A percentile compares a stretch with the other conserved stretches of the same genome.
These are phyloP conservation scores for Eimeria sp. DNA, from an alignment of 169 alveolate genomes.

Conservation along the genomic window DNA sequence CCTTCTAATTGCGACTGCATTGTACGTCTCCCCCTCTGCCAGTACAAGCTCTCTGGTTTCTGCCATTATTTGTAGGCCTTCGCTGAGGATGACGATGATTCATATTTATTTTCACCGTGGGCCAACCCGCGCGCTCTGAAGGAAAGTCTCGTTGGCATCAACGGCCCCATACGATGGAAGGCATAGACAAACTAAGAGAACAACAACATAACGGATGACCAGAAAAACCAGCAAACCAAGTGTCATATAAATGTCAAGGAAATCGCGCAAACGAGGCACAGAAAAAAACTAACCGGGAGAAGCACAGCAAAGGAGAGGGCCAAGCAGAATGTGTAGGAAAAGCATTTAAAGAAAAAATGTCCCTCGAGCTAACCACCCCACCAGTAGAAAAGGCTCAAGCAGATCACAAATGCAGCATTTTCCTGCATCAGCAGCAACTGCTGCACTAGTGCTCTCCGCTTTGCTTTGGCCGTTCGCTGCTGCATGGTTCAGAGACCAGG, in stretches of 20 bases:
- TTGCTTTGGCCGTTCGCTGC: not conserved
- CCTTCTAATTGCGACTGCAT: not conserved
- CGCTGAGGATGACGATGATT: constrained; percentile 96
- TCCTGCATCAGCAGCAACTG: not conserved
- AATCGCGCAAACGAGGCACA: not conserved
- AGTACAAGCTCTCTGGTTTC: not conserved
- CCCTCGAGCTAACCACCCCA: not conserved
- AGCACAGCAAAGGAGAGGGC: not conserved
- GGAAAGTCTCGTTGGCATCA: constrained; percentile 84
- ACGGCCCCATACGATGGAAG: constrained; percentile 77
- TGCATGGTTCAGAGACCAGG: not conserved
- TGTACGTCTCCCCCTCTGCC: not conserved
- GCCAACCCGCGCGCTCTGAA: constrained; percentile 96
- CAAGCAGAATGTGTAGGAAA: not conserved
- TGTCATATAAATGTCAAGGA: not conserved
- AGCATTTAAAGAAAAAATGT: not conserved
- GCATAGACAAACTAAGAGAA: not conserved
- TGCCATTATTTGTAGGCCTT: constrained; percentile 82
- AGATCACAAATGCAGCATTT: not conserved
- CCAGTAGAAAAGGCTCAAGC: not conserved
- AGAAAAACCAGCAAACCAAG: not conserved
- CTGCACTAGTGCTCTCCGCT: not conserved
- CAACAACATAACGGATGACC: too few species aligned
- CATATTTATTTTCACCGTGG: constrained; percentile 97
- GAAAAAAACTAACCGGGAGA: too few species aligned